Percentiles rank a stretch among this genome's conserved stretches.
Conservation (phyloP, 306 rosid species). For the Astragalus membranaceus region DNA sequence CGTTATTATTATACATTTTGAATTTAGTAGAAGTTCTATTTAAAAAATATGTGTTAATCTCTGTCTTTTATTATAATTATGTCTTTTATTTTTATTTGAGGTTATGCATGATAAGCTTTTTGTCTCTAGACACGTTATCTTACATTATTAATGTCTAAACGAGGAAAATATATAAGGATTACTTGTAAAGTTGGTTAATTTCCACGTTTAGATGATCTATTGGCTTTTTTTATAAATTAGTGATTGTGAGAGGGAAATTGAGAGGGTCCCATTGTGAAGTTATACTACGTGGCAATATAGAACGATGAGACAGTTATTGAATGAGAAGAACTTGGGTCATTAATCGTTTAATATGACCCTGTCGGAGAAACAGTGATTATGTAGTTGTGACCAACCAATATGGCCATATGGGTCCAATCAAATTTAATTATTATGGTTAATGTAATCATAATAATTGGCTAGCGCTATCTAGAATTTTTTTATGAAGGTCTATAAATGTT, state of each 20-base stretch:
- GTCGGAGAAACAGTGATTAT: constrained; percentile 33
- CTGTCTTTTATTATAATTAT: background rate
- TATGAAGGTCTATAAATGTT: background rate
- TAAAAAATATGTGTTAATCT: background rate
- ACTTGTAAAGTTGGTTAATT: constrained; percentile 37
- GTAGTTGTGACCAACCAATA: background rate
- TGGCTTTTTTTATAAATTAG: constrained; percentile 29
- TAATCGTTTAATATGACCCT: constrained; percentile 16
- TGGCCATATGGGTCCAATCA: constrained; percentile 3
- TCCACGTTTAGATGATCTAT: constrained; percentile 22
- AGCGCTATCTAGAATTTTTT: background rate
- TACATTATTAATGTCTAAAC: constrained; percentile 21
- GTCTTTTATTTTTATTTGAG: background rate
- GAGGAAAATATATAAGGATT: constrained; percentile 6
- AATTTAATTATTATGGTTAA: background rate
- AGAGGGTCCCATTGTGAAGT: constrained; percentile 13
- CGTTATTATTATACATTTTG: background rate
- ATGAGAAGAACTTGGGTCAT: constrained; percentile 17
- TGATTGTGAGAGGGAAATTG: constrained; percentile 15
- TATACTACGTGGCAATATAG: constrained; percentile 26
- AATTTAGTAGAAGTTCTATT: background rate
- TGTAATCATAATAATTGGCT: background rate
- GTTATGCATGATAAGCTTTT: background rate
- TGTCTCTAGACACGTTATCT: background rate
- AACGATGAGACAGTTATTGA: constrained; percentile 29